These are phyloP conservation scores for Ophiorrhiza pumila DNA, from an alignment of 257 asterid species.

Conservation along the genomic window DNA sequence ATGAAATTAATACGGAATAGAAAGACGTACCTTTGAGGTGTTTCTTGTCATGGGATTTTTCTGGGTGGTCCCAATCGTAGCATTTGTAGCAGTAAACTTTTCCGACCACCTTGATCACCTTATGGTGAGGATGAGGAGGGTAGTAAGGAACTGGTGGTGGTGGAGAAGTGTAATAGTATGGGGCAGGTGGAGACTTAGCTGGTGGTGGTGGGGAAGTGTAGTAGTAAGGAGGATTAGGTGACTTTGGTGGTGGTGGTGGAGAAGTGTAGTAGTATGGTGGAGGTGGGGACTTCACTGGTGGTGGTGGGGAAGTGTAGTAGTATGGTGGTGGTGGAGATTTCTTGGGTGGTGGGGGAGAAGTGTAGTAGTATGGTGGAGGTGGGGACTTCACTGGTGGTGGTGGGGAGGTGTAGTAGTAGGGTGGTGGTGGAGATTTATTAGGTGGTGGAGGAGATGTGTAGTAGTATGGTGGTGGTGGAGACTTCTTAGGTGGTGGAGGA, in stretches of 20 bases:
- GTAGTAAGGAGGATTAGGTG: slow-evolving; percentile 17
- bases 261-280: slow-evolving; percentile 26
- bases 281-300: slow-evolving; percentile 16
- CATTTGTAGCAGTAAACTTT: slow-evolving; percentile 72
- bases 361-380: slow-evolving; percentile 22
- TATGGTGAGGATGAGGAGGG: slow-evolving; percentile 40
- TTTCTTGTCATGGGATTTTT: slow-evolving; percentile 64
- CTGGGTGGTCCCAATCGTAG: slow-evolving; percentile 55
- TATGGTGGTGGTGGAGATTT: slow-evolving; percentile 13
- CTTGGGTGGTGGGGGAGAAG: slow-evolving; percentile 12
- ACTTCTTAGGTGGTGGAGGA: slow-evolving; percentile 19
- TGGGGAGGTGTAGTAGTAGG: slow-evolving; percentile 22
- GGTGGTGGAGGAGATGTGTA: slow-evolving; percentile 52
- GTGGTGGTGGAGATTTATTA: slow-evolving; percentile 24
- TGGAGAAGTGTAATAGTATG: slow-evolving; percentile 26
- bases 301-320: slow-evolving; percentile 25
- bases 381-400: slow-evolving; percentile 31
- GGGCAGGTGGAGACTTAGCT: slow-evolving; percentile 19
- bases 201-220: slow-evolving; percentile 24
- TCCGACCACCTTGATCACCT: slow-evolving; percentile 62
- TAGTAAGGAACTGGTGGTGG: slow-evolving; percentile 36
- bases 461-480: slow-evolving; percentile 30
- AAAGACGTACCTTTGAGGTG: slow-evolving; percentile 60
- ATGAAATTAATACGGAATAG: neutral
- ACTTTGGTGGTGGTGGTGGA: slow-evolving; percentile 11